phyloP scores from a whole-genome alignment of 2,329 filamentous ascomycete genomes.

The Pestalotiopsis sp. region DNA sequence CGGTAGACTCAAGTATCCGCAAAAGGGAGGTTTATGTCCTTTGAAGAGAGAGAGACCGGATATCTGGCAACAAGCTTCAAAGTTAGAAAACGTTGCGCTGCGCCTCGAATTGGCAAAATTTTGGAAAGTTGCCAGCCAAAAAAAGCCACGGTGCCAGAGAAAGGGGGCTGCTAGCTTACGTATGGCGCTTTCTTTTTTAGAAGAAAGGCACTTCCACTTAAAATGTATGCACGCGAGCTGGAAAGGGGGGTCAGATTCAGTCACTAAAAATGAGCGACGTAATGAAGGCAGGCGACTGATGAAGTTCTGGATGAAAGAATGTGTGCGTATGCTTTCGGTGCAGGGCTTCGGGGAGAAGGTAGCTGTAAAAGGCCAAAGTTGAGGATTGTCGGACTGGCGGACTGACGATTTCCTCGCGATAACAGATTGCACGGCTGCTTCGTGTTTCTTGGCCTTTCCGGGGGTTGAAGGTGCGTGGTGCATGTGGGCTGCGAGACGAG shows the following conservation, averaged over 20 bases:
- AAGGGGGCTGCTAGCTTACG: slow-evolving; percentile 14
- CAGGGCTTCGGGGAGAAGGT: not conserved
- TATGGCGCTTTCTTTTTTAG: not conserved
- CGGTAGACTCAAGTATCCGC: not conserved
- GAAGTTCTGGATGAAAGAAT: not conserved
- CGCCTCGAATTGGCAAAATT: slow-evolving; percentile 1
- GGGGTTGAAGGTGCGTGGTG: not conserved
- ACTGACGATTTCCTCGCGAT: slow-evolving; percentile 9
- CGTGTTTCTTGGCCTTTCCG: not conserved
- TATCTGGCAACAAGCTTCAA: slow-evolving; percentile 3
- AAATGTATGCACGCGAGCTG: not conserved
- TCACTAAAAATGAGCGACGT: not conserved
- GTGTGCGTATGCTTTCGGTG: not conserved
- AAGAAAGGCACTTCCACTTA: not conserved
- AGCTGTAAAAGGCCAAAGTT: not conserved
- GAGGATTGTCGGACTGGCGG: not conserved
- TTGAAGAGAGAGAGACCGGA: not conserved
- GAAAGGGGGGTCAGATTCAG: not conserved
- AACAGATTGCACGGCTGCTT: not conserved
- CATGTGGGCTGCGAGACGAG: not conserved
- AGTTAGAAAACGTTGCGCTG: slow-evolving; percentile 1
- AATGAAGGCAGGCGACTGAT: not conserved
- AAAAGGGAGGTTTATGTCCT: not conserved
- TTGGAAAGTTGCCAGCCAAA: not conserved
- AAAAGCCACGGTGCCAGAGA: slow-evolving; percentile 5